Conservation (phyloP, 2,329 filamentous ascomycete species). For the Onygenales sp. region DNA sequence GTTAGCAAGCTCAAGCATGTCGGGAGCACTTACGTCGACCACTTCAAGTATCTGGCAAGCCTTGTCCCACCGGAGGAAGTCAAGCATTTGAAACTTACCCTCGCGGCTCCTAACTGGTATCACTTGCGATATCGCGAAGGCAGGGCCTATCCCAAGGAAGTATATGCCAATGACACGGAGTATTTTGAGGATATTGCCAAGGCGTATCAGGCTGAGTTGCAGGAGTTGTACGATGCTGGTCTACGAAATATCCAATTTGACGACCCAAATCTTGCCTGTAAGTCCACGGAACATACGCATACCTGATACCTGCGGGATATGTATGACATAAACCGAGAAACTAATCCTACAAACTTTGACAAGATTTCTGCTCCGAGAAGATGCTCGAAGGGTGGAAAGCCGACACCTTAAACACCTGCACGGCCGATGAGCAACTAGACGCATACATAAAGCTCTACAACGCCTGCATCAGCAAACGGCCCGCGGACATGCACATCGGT, state of each 20-base stretch:
- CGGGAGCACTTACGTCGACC: slow-evolving; percentile 47
- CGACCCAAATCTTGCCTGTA: slow-evolving; percentile 58
- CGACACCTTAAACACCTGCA: slow-evolving; percentile 58
- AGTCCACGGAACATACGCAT: slow-evolving; percentile 19
- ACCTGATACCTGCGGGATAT: no score
- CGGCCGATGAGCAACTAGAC: slow-evolving; percentile 61
- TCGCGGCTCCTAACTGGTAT: slow-evolving; percentile 60
- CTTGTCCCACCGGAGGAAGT: slow-evolving; percentile 51
- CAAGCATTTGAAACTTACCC: slow-evolving; percentile 58
- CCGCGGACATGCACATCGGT: slow-evolving; percentile 63
- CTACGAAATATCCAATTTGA: slow-evolving; percentile 59
- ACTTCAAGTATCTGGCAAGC: slow-evolving; percentile 52
- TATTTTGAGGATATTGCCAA: slow-evolving; percentile 58
- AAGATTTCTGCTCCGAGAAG: slow-evolving; percentile 64
- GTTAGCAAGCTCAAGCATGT: slow-evolving; percentile 49
- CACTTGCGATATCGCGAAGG: slow-evolving; percentile 53
- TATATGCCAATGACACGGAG: slow-evolving; percentile 49
- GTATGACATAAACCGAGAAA: background rate
- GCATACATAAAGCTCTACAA: slow-evolving; percentile 72
- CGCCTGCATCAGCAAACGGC: slow-evolving; percentile 54
- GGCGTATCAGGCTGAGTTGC: slow-evolving; percentile 55
- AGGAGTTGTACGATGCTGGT: slow-evolving; percentile 52
- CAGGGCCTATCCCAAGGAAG: slow-evolving; percentile 46
- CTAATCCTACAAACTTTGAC: background rate
- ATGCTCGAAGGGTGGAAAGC: slow-evolving; percentile 62